Conservation (phyloP, 805 yeast species). For the Yarrowia hollandica region DNA sequence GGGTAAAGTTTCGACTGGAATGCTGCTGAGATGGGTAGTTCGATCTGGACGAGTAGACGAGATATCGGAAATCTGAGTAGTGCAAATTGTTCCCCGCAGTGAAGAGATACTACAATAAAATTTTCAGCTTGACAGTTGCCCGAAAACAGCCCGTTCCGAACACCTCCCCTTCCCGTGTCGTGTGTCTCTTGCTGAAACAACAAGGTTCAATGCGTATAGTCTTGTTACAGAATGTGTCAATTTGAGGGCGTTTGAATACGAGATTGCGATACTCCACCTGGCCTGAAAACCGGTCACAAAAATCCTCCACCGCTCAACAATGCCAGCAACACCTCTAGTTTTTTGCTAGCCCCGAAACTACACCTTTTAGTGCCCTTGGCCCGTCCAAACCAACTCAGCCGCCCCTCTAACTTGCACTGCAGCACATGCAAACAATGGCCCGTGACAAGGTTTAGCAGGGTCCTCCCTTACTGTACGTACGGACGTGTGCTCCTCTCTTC, state of each 20-base stretch:
- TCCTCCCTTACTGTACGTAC: too few species aligned
- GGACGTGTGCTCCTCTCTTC: constrained; percentile 10
- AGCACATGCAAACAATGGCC: neutral
- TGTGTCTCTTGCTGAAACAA: too few species aligned
- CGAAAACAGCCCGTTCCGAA: too few species aligned
- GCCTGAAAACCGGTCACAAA: too few species aligned
- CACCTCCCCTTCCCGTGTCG: too few species aligned
- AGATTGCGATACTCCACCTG: too few species aligned
- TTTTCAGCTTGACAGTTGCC: too few species aligned
- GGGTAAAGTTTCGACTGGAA: constrained; percentile 17
- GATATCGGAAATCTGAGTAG: too few species aligned
- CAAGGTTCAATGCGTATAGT: constrained; percentile 12
- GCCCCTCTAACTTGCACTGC: constrained; percentile 8
- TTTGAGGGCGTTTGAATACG: neutral
- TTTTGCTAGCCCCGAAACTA: neutral
- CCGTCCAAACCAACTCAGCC: constrained; percentile 4
- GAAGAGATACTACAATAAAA: too few species aligned
- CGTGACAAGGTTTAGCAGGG: constrained; percentile 18
- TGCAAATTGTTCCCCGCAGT: too few species aligned
- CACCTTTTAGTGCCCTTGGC: neutral
- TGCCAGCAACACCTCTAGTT: neutral
- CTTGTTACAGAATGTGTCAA: constrained; percentile 7
- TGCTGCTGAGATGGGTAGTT: neutral
- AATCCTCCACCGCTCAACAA: neutral
- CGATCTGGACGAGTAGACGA: neutral